phyloP scores from a whole-genome alignment of 139 green algal species.

The Micractinium sp. region DNA sequence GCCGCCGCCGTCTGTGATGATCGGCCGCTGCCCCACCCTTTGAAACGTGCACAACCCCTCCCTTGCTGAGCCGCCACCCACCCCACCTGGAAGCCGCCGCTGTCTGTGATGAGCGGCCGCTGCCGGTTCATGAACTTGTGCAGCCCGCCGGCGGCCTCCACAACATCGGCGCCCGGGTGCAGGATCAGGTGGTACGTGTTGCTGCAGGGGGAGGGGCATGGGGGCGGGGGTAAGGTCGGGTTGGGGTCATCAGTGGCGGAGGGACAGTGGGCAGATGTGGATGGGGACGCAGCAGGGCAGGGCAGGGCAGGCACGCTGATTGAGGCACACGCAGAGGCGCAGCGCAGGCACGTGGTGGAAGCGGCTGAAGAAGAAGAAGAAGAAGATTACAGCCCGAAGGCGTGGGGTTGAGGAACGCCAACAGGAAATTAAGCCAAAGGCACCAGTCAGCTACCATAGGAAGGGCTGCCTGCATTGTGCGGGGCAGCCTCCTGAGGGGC shows the following conservation, averaged over 20 bases:
- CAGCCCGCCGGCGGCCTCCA: slow-evolving; percentile 53
- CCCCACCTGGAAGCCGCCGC: slow-evolving; percentile 56
- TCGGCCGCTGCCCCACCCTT: slow-evolving; percentile 46
- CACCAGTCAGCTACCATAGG: too few species aligned
- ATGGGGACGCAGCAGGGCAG: neutral
- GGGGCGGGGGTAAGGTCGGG: too few species aligned
- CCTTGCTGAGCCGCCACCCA: too few species aligned
- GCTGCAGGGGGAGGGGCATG: neutral
- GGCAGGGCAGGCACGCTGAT: neutral
- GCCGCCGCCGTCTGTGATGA: slow-evolving; percentile 66
- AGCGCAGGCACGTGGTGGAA: too few species aligned
- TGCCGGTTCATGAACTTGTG: slow-evolving; percentile 59
- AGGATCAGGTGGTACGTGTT: slow-evolving; percentile 70
- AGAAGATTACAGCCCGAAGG: too few species aligned
- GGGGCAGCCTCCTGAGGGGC: too few species aligned
- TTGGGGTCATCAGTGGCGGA: neutral
- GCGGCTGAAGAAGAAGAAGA: too few species aligned
- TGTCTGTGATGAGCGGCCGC: slow-evolving; percentile 63
- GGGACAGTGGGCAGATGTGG: neutral
- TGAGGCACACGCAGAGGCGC: too few species aligned
- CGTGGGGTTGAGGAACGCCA: too few species aligned
- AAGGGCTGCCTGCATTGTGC: too few species aligned
- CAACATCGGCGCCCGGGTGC: slow-evolving; percentile 52
- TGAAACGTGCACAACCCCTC: slow-evolving; percentile 50
- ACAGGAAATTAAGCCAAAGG: too few species aligned